These are phyloP conservation scores for Alternaria sp. DNA, from an alignment of 2,329 filamentous ascomycete genomes.

Conservation along the genomic window DNA sequence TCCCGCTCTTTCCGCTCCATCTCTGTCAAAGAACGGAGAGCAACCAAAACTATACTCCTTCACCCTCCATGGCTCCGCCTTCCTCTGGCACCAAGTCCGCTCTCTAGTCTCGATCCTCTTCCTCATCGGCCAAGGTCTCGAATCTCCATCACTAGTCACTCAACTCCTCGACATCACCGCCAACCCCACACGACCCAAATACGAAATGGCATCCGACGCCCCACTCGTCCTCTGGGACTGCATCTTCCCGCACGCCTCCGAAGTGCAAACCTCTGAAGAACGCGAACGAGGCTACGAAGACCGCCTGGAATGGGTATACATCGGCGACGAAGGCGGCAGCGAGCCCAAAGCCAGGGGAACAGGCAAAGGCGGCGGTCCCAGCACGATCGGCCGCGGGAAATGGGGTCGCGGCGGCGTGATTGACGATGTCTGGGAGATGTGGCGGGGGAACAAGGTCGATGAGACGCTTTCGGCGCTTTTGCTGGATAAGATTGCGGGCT, in stretches of 20 bases:
- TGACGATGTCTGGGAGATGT: conserved; percentile 76
- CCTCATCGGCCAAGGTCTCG: conserved; percentile 85
- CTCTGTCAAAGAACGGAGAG: background rate
- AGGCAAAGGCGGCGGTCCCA: conserved; percentile 18
- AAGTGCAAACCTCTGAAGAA: conserved; percentile 46
- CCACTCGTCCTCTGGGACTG: conserved; percentile 97
- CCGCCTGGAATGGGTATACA: conserved; percentile 77
- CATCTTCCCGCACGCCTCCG: conserved; percentile 69
- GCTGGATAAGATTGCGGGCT: conserved; percentile 64
- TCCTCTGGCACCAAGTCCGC: conserved; percentile 97
- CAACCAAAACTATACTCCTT: conserved; percentile 80
- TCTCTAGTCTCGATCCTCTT: conserved; percentile 95
- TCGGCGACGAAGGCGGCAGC: conserved; percentile 67
- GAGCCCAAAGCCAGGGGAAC: conserved; percentile 51
- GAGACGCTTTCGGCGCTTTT: conserved; percentile 81
- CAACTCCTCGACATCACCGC: conserved; percentile 74
- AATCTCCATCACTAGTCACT: conserved; percentile 74
- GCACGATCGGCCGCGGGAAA: conserved; percentile 34
- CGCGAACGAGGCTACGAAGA: conserved; percentile 59
- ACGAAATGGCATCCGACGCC: conserved; percentile 88
- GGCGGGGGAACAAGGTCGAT: conserved; percentile 86
- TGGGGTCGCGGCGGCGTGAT: conserved; percentile 46
- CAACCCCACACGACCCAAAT: conserved; percentile 79
- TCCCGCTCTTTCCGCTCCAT: conserved; percentile 25
- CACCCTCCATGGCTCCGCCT: conserved; percentile 86